Evolutionary conservation across 352 stramenopile species (phyloP).

Genomic region (Globisporangium solare): DNA sequence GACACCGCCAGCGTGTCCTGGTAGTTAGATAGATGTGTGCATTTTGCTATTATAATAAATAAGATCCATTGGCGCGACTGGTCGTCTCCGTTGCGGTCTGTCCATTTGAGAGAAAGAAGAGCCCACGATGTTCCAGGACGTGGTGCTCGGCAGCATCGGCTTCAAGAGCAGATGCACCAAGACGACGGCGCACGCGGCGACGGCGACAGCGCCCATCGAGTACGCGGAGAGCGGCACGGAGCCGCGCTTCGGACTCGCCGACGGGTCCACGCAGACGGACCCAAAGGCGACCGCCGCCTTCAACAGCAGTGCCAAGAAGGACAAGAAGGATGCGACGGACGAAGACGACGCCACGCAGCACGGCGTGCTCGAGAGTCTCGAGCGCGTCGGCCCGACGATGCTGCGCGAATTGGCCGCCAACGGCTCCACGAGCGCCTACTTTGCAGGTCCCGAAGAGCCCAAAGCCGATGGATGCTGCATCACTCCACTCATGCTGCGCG

Average conservation of each 20-base stretch:
- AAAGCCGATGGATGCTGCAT: not conserved
- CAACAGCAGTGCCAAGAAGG: slow-evolving; percentile 12
- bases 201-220: slow-evolving; percentile 29
- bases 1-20: slow-evolving; percentile 14
- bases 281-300: slow-evolving; percentile 20
- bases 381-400: slow-evolving; percentile 42
- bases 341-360: slow-evolving; percentile 23
- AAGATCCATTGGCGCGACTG: no score
- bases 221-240: slow-evolving; percentile 36
- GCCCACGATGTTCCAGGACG: slow-evolving; percentile 54
- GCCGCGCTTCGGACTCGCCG: slow-evolving; percentile 26
- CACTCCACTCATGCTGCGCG: not conserved
- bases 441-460: no score
- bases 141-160: slow-evolving; percentile 34
- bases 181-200: slow-evolving; percentile 21
- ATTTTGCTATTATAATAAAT: not conserved
- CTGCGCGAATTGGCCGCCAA: slow-evolving; percentile 53
- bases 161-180: slow-evolving; percentile 54
- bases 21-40: slow-evolving; percentile 15
- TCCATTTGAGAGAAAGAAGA: not conserved
- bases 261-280: slow-evolving; percentile 45
- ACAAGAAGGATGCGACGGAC: slow-evolving; percentile 19
- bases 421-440: slow-evolving; percentile 4
- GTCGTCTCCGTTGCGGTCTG: no score
- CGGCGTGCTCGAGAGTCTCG: slow-evolving; percentile 29